Percentiles rank a stretch among this genome's conserved stretches.
phyloP scores from a whole-genome alignment of 1,284 basidiomycete genomes.

The Moesziomyces sp. region DNA sequence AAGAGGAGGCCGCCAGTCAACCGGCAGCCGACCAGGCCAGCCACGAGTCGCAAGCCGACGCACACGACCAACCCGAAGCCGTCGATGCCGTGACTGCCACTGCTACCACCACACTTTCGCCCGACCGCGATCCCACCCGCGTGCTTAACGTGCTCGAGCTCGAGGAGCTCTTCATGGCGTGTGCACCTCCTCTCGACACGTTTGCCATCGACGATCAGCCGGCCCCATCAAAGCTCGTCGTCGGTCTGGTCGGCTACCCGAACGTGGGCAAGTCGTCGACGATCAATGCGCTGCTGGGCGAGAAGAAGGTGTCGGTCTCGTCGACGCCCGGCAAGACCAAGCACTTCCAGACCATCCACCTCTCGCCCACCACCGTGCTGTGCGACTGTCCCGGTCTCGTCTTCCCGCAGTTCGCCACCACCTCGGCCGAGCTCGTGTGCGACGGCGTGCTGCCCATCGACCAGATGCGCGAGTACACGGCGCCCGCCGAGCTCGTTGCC shows the following conservation, averaged over 20 bases:
- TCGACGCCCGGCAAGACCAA: constrained; percentile 83
- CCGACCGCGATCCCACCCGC: constrained; percentile 76
- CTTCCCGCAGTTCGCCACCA: constrained; percentile 85
- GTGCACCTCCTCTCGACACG: constrained; percentile 81
- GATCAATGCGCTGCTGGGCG: constrained; percentile 66
- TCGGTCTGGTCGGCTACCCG: constrained; percentile 78
- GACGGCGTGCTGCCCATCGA: constrained; percentile 98
- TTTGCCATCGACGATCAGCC: constrained; percentile 51
- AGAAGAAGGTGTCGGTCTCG: constrained; percentile 67
- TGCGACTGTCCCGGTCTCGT: constrained; percentile 99
- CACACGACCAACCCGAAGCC: constrained; percentile 26
- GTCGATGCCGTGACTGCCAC: constrained; percentile 66
- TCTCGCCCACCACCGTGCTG: constrained; percentile 86
- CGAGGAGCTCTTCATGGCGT: constrained; percentile 82
- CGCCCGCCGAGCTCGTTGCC: constrained; percentile 82
- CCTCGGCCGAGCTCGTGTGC: constrained; percentile 88
- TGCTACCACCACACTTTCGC: constrained; percentile 44
- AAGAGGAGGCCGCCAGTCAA: constrained; percentile 44
- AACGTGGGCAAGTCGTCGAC: constrained; percentile 68
- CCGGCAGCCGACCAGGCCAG: constrained; percentile 37
- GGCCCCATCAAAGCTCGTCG: constrained; percentile 72
- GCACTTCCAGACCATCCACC: constrained; percentile 97
- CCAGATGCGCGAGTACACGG: constrained; percentile 94
- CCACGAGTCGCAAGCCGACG: constrained; percentile 30
- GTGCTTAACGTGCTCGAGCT: constrained; percentile 89